Conservation (phyloP, 1,139 yeast genomes). For the Pichia sp. region DNA sequence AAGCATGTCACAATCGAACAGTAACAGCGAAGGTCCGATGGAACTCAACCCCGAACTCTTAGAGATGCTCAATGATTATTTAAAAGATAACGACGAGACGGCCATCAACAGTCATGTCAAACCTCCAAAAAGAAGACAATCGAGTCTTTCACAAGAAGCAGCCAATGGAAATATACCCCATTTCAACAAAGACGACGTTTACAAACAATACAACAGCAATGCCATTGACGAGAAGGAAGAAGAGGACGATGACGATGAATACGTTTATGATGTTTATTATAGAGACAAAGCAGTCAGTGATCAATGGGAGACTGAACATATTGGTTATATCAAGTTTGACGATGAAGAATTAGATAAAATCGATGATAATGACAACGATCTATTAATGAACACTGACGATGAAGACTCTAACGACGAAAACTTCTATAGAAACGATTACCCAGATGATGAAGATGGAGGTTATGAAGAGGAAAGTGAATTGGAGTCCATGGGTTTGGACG, state of each 20-base stretch:
- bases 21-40: conserved; percentile 5
- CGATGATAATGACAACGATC: conserved; percentile 50
- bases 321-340: conserved; percentile 67
- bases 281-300: conserved; percentile 51
- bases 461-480: conserved; percentile 30
- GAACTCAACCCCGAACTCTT: conserved; percentile 49
- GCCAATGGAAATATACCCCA: conserved; percentile 10
- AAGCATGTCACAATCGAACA: not conserved
- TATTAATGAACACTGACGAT: conserved; percentile 44
- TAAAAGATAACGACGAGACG: conserved; percentile 36
- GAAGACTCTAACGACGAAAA: conserved; percentile 90
- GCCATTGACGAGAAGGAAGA: conserved; percentile 15
- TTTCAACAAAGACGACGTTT: conserved; percentile 12
- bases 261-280: conserved; percentile 88
- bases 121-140: conserved; percentile 27
- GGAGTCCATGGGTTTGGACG: conserved; percentile 22
- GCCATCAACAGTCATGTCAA: conserved; percentile 19
- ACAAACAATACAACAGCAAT: not conserved
- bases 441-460: conserved; percentile 79
- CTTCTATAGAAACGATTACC: conserved; percentile 90
- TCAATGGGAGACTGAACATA: conserved; percentile 47
- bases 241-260: conserved; percentile 50
- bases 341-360: conserved; percentile 61
- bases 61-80: conserved; percentile 63
- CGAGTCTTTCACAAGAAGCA: conserved; percentile 18